Base-by-base conservation (phyloP, 805 yeast genomes). In the Candida hungchunana region DNA sequence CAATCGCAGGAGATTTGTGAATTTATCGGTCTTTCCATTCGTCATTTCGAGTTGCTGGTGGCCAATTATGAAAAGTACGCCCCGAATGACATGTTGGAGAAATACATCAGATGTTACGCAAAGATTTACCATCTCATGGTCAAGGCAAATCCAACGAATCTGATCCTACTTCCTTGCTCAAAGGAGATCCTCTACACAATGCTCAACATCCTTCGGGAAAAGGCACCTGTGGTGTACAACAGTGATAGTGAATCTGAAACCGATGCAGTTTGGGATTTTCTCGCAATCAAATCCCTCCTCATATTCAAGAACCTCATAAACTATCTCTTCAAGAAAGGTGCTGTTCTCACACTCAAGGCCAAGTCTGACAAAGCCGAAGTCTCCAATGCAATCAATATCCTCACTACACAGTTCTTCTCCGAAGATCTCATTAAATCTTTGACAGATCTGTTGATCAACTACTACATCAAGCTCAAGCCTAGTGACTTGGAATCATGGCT, bases 401-500 rank as follows among this genome's bases (percentile, higher is more conserved):
- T 86, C 11, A 63, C 74, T 2, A 50, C 62, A 1, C 74, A 75
- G 18, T 70, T 83, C 39, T 77, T 86, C 56, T 73, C 82, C 6
- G 71, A 73, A 8, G 66, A 68, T 1, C 63, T 79, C 11, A 62
- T 85, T 15, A 67, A 67, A 18, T 70, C 73, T 17, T 57, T 90
- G 10, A 72, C 85, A 10, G 82, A 82, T 41, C 60, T 83, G 28
- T 63, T 89, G 23, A 78, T 88, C 40, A 67, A 71, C 26, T 80
- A 81, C 75, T 89, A 86, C 58, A 66, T 93, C 43, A 73, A 81
- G 37, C 59, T 89, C 31, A 75, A 79, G 40, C 87, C 90, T 0
- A 58, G 71, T 2, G 97, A 89, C 54, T 58, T 90, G 31, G 94
- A 84, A 48, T 64, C 75, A 25, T 93, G 97, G 97, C 56, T 67